phyloP scores from a whole-genome alignment of 352 stramenopile species.

The Globisporangium orthogonon region DNA sequence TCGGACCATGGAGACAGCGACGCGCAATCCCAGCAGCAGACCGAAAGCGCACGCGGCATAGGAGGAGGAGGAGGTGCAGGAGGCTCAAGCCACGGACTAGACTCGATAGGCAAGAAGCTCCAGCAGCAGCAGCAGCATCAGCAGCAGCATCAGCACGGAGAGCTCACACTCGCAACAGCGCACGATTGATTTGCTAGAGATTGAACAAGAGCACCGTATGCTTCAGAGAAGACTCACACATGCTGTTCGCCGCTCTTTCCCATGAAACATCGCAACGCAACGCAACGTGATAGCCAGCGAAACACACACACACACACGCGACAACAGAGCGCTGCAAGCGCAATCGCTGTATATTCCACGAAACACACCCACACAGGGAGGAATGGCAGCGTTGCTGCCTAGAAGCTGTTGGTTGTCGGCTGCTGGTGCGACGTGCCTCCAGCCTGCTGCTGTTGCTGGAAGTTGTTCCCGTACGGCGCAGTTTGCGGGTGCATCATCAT shows the following conservation, averaged over 20 bases:
- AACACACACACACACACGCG: not conserved
- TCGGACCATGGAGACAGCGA: slow-evolving; percentile 39
- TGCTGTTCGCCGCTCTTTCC: too few species aligned
- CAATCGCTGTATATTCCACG: not conserved
- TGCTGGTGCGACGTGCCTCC: not conserved
- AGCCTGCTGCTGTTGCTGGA: not conserved
- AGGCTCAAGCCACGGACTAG: slow-evolving; percentile 11
- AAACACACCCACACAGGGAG: not conserved
- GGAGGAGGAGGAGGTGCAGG: too few species aligned
- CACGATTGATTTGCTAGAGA: slow-evolving; percentile 10
- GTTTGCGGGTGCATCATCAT: slow-evolving; percentile 12
- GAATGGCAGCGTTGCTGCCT: too few species aligned
- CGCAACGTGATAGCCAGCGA: too few species aligned
- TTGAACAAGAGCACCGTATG: not conserved
- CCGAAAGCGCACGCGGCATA: slow-evolving; percentile 5
- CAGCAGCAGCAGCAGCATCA: slow-evolving; percentile 7
- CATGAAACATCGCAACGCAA: too few species aligned
- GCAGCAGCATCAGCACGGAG: slow-evolving; percentile 13
- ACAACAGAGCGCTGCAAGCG: not conserved
- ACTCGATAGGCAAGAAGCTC: slow-evolving; percentile 19
- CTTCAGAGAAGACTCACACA: not conserved
- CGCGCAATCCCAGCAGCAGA: slow-evolving; percentile 4
- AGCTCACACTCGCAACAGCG: not conserved
- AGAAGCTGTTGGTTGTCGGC: not conserved
- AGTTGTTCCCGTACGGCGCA: slow-evolving; percentile 11